Percentiles rank a stretch among this genome's conserved stretches.
phyloP scores from a whole-genome alignment of 2,329 filamentous ascomycete species.

The Purpureocillium takamizusanense region DNA sequence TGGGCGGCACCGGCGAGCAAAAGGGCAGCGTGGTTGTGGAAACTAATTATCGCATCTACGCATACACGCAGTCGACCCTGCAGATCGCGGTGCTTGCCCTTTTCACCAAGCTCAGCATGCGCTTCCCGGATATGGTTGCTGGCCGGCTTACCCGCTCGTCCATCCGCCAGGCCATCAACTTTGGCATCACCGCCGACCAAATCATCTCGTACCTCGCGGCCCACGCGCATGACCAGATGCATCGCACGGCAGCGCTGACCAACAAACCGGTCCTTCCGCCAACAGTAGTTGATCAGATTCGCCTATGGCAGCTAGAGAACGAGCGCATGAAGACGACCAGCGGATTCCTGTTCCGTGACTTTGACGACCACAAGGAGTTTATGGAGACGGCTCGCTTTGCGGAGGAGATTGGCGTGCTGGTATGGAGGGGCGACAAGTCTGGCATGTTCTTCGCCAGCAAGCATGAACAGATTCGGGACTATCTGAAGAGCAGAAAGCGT shows the following conservation, averaged over 20 bases:
- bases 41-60: conserved; percentile 96
- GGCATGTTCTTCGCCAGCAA: conserved; percentile 87
- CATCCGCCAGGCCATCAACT: conserved; percentile 75
- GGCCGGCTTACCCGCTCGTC: conserved; percentile 85
- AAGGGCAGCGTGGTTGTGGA: conserved; percentile 91
- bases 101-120: conserved; percentile 79
- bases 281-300: conserved; percentile 94
- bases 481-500: conserved; percentile 58
- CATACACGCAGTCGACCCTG: conserved; percentile 87
- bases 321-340: conserved; percentile 80
- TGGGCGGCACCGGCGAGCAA: conserved; percentile 28
- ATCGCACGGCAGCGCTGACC: conserved; percentile 49
- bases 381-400: conserved; percentile 67
- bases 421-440: conserved; percentile 74
- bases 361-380: conserved; percentile 63
- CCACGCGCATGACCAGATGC: conserved; percentile 93
- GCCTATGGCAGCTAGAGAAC: conserved; percentile 94
- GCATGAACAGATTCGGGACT: conserved; percentile 80
- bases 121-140: conserved; percentile 89
- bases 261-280: conserved; percentile 74
- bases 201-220: conserved; percentile 88
- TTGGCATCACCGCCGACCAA: conserved; percentile 90
- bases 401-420: conserved; percentile 79
- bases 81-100: conserved; percentile 91
- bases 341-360: conserved; percentile 87